Percentiles rank a stretch among this genome's conserved stretches.
Conservation (phyloP, 1,139 yeast species). For the Candida mesenterica region DNA sequence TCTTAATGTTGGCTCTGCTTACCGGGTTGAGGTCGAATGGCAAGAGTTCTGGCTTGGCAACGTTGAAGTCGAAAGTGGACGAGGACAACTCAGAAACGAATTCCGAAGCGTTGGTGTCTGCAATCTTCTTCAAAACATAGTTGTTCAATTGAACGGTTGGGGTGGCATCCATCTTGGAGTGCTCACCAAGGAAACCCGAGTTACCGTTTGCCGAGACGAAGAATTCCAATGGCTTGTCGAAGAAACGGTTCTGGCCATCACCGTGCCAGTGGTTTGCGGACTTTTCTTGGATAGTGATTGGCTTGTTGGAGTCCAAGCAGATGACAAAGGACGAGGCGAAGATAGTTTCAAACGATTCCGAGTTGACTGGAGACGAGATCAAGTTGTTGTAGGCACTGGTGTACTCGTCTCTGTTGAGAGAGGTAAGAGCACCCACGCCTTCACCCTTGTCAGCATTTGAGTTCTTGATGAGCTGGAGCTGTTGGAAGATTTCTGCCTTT, state of each 20-base stretch:
- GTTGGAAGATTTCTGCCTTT: slow-evolving; percentile 63
- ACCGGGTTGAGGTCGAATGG: slow-evolving; percentile 52
- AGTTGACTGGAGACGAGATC: slow-evolving; percentile 51
- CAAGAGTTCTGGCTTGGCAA: slow-evolving; percentile 23
- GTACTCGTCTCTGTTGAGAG: slow-evolving; percentile 87
- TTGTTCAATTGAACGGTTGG: slow-evolving; percentile 91
- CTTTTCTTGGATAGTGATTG: slow-evolving; percentile 81
- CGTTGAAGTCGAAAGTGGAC: slow-evolving; percentile 14
- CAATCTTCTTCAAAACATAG: slow-evolving; percentile 59
- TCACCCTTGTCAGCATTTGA: slow-evolving; percentile 39
- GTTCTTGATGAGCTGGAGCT: slow-evolving; percentile 56
- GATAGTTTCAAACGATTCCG: slow-evolving; percentile 61
- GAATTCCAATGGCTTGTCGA: slow-evolving; percentile 89
- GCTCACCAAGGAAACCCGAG: slow-evolving; percentile 95
- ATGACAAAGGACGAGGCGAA: slow-evolving; percentile 78
- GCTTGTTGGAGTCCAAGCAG: slow-evolving; percentile 71
- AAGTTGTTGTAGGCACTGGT: slow-evolving; percentile 59
- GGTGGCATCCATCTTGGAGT: slow-evolving; percentile 97
- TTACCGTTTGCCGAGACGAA: slow-evolving; percentile 79
- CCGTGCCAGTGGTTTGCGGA: slow-evolving; percentile 94
- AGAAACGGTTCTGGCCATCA: slow-evolving; percentile 84
- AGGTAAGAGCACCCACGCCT: slow-evolving; percentile 76
- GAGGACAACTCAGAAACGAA: slow-evolving; percentile 27
- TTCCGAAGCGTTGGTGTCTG: slow-evolving; percentile 40
- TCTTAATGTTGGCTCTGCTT: slow-evolving; percentile 50